Evolutionary conservation across 108 stramenopile genomes (phyloP).

Genomic region (Nitzschia inconspicua): DNA sequence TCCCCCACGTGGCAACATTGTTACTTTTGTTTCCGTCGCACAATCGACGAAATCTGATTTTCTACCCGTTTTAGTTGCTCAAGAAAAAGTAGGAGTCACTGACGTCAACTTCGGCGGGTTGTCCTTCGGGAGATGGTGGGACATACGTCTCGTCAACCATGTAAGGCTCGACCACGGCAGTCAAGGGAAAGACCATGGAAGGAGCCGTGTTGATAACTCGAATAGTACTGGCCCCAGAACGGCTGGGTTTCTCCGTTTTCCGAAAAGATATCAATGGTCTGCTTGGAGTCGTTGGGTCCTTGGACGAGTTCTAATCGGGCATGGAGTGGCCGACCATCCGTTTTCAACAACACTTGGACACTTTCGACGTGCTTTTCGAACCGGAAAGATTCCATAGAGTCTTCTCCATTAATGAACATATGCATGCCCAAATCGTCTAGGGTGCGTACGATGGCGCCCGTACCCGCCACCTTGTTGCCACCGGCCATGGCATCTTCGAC

Average conservation of each 20-base stretch:
- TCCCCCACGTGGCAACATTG: not conserved
- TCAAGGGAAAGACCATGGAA: constrained; percentile 53
- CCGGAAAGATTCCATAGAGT: constrained; percentile 8
- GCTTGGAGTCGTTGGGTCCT: constrained; percentile 66
- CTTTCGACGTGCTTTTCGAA: constrained; percentile 10
- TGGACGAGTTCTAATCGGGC: constrained; percentile 55
- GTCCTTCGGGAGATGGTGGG: not conserved
- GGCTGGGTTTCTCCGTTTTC: constrained; percentile 56
- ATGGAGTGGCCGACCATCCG: constrained; percentile 59
- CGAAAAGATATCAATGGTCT: constrained; percentile 55
- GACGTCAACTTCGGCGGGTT: not conserved
- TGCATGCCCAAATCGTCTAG: constrained; percentile 1
- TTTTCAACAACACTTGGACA: constrained; percentile 51
- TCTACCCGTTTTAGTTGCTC: constrained; percentile 2
- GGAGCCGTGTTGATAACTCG: constrained; percentile 54
- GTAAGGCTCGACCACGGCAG: constrained; percentile 52
- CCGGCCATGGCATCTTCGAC: constrained; percentile 9
- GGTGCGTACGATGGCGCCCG: constrained; percentile 4
- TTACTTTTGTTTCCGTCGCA: not conserved
- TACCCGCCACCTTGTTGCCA: constrained; percentile 1
- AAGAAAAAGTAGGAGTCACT: constrained; percentile 3
- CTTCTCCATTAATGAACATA: not conserved
- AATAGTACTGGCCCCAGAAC: constrained; percentile 58
- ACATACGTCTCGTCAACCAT: constrained; percentile 28
- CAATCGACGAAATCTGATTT: not conserved